phyloP scores from a whole-genome alignment of 768 basidiomycete genomes.

The Kwoniella dejecticola region DNA sequence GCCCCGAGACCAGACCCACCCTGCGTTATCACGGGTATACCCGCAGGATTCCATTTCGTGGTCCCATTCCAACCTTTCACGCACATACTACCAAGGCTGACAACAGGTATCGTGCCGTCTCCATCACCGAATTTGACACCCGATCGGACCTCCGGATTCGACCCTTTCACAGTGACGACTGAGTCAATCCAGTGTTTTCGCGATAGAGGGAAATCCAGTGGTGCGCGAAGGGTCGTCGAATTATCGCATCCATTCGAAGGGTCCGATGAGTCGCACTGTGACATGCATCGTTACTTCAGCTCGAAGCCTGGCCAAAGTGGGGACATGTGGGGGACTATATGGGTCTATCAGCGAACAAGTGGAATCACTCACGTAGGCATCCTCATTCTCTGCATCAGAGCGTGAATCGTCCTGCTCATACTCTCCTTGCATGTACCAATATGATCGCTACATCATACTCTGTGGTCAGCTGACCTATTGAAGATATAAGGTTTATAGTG shows the following conservation, averaged over 20 bases:
- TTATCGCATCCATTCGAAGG: conserved; percentile 58
- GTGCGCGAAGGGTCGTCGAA: conserved; percentile 57
- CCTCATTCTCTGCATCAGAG: conserved; percentile 45
- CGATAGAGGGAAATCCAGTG: conserved; percentile 63
- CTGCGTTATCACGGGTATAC: conserved; percentile 81
- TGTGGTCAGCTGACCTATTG: background rate
- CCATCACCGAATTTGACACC: conserved; percentile 94
- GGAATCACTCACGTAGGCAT: conserved; percentile 35
- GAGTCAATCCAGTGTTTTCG: conserved; percentile 81
- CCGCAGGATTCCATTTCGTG: conserved; percentile 81
- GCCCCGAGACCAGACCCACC: conserved; percentile 57
- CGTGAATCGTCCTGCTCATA: conserved; percentile 68
- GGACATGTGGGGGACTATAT: no score
- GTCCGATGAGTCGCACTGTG: conserved; percentile 58
- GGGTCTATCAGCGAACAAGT: background rate
- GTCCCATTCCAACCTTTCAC: conserved; percentile 88
- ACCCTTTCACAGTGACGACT: conserved; percentile 69
- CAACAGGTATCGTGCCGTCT: conserved; percentile 71
- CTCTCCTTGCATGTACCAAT: conserved; percentile 78
- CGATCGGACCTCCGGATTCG: conserved; percentile 61
- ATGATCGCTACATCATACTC: conserved; percentile 65
- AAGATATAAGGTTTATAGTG: no score
- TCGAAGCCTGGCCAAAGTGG: no score
- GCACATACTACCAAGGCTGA: conserved; percentile 80
- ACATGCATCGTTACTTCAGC: background rate